Conservation (phyloP, 768 basidiomycete species). For the Udeniomyces megalosporus region DNA sequence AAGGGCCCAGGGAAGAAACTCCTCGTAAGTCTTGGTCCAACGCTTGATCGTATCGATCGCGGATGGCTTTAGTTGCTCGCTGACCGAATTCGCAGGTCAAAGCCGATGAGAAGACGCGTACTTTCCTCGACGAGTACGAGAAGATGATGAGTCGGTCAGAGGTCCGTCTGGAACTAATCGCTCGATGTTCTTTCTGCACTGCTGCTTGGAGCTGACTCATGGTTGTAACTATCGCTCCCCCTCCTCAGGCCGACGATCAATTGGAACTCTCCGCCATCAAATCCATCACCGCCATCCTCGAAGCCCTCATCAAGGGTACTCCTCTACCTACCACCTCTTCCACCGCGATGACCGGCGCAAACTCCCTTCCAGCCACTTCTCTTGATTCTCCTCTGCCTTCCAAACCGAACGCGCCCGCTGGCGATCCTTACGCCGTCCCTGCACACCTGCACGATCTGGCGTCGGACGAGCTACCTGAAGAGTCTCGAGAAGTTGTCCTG, state of each 20-base stretch:
- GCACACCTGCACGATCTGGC: conserved; percentile 94
- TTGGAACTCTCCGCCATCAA: conserved; percentile 47
- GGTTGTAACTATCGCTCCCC: neutral
- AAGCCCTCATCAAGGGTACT: conserved; percentile 17
- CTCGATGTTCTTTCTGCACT: neutral
- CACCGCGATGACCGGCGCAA: conserved; percentile 35
- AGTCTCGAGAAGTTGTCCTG: conserved; percentile 75
- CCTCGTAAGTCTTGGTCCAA: conserved; percentile 41
- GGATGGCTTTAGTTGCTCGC: too few relatives aligned
- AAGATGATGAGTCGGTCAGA: conserved; percentile 63
- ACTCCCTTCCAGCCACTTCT: neutral
- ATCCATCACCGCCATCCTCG: conserved; percentile 18
- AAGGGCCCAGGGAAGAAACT: conserved; percentile 46
- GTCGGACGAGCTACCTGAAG: conserved; percentile 92
- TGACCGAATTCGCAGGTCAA: too few relatives aligned
- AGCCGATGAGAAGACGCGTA: conserved; percentile 86
- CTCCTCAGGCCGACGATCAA: conserved; percentile 51
- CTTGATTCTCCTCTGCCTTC: neutral
- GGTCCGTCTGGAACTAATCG: conserved; percentile 37
- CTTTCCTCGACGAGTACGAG: conserved; percentile 71
- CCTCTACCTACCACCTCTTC: conserved; percentile 32
- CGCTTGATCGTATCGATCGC: neutral
- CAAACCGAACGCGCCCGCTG: neutral
- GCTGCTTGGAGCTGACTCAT: neutral
- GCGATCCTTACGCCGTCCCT: conserved; percentile 40